These are phyloP conservation scores for Ramaria sp. DNA, from an alignment of 768 basidiomycete species.

Conservation along the genomic window DNA sequence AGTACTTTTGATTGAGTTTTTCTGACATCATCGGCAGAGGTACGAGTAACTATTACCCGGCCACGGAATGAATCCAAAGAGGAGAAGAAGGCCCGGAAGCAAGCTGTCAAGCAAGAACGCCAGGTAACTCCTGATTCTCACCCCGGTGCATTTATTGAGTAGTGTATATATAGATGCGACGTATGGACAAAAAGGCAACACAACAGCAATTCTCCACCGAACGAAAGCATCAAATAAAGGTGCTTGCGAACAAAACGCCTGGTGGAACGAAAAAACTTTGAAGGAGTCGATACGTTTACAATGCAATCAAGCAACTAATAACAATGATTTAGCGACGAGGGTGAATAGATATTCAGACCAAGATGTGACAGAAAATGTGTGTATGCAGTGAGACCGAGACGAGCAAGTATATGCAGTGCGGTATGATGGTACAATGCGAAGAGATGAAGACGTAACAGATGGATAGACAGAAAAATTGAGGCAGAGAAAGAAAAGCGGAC, in stretches of 20 bases:
- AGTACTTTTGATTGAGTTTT: background rate
- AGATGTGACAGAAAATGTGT: background rate
- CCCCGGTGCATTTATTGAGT: too few relatives aligned
- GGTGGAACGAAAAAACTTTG: slow-evolving; percentile 37
- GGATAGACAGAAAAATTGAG: too few relatives aligned
- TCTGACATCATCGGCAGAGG: slow-evolving; percentile 20
- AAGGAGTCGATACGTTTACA: background rate
- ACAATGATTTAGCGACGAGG: background rate
- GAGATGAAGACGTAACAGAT: background rate
- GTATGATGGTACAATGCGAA: background rate
- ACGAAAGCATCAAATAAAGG: slow-evolving; percentile 45
- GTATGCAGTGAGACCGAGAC: background rate
- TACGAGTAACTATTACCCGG: slow-evolving; percentile 48
- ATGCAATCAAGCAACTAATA: background rate
- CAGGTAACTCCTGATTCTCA: slow-evolving; percentile 23
- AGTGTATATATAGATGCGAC: slow-evolving; percentile 24
- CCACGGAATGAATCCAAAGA: slow-evolving; percentile 67
- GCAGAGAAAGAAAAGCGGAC: too few relatives aligned
- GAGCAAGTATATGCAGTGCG: background rate
- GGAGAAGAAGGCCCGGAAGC: slow-evolving; percentile 63
- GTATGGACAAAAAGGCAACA: slow-evolving; percentile 54
- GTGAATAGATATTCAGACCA: background rate
- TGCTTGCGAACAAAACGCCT: slow-evolving; percentile 34
- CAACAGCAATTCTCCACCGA: slow-evolving; percentile 57
- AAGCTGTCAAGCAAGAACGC: slow-evolving; percentile 53